Base-by-base conservation (phyloP, 2,329 filamentous ascomycete species). In the Boeremia lycopersici region DNA sequence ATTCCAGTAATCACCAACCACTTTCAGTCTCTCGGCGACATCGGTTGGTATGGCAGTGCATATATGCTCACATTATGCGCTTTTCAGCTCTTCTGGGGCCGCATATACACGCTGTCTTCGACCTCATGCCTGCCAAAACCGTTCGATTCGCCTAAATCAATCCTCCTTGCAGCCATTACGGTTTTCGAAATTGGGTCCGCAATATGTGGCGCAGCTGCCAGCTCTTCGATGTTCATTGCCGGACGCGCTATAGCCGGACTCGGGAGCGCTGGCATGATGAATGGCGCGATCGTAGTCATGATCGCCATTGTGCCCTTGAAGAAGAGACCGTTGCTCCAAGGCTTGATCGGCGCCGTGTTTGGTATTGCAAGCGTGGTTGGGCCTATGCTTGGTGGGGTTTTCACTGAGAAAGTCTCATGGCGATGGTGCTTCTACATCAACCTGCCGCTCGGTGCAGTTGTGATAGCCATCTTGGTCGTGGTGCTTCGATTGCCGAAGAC, bases 381-480 rank as follows among this genome's bases (percentile, higher is more conserved):
- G 11, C 61, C 60, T 5, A 30, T 60, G 19, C 48, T 67, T 33
- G 64, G 63, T 30, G 58, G 58, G 12, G 45, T 40, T 13, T 86
- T 89, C 59, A 86, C 86, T 0, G 76, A 83, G 45, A 75, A 79
- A 25, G 79, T 83, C 4, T 79, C 74, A n/a, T 89, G 87, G 87
- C 76, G 86, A 49, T 88, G 60, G 61, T 74, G 67, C 46, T 67
- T 67, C 44, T 67, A 67, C 38, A 57, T 68, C 56, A 67, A 65
- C 30, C 45, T 68, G 9, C 64, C 65, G 3, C 15, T 63, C 4
- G 60, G 65, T 15, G 61, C 33, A 1, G 36, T 63, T 12, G 47
- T 58, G 3, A 38, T 63, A 9, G 19, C 53, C 8, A 42, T 56
- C 11, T 31, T 62, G 3, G 15, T 62, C 13, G 34, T 62, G 19